Evolutionary conservation across 2,329 filamentous ascomycete genomes (phyloP).

Genomic region (Claviceps sp.): DNA sequence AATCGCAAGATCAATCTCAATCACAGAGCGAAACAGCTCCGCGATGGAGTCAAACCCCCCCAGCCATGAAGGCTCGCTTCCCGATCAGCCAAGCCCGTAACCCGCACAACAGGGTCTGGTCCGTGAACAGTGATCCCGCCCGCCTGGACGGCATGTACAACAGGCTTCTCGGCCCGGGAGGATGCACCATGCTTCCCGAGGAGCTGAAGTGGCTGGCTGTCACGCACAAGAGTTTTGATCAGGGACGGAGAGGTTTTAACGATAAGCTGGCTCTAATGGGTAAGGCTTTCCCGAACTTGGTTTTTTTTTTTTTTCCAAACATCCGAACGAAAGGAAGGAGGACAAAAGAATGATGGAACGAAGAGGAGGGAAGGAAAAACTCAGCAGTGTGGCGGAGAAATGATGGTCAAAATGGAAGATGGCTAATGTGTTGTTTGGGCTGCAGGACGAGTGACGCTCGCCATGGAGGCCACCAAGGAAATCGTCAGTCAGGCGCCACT

Average conservation of each 20-base stretch:
- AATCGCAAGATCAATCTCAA: neutral
- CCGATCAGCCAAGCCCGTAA: conserved; percentile 44
- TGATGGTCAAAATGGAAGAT: too few relatives aligned
- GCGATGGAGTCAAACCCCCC: conserved; percentile 59
- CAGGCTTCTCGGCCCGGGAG: conserved; percentile 58
- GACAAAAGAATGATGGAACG: too few relatives aligned
- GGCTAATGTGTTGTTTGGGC: neutral
- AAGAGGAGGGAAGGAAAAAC: neutral
- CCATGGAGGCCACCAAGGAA: conserved; percentile 26
- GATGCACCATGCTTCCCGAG: conserved; percentile 63
- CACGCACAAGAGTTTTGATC: conserved; percentile 97
- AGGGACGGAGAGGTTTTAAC: conserved; percentile 87
- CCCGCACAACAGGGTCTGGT: conserved; percentile 41
- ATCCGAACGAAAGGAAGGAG: neutral
- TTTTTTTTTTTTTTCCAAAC: neutral
- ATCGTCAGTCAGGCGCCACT: conserved; percentile 22
- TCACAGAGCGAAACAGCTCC: conserved; percentile 21
- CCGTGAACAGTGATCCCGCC: conserved; percentile 62
- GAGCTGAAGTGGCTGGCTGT: conserved; percentile 95
- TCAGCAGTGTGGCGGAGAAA: too few relatives aligned
- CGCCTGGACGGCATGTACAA: conserved; percentile 67
- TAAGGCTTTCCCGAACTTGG: conserved; percentile 26
- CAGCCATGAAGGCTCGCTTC: conserved; percentile 56
- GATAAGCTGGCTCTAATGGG: conserved; percentile 82
- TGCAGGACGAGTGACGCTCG: conserved; percentile 23